Base-by-base conservation (phyloP, 1,284 basidiomycete species). In the Rhodotorula sp. region DNA sequence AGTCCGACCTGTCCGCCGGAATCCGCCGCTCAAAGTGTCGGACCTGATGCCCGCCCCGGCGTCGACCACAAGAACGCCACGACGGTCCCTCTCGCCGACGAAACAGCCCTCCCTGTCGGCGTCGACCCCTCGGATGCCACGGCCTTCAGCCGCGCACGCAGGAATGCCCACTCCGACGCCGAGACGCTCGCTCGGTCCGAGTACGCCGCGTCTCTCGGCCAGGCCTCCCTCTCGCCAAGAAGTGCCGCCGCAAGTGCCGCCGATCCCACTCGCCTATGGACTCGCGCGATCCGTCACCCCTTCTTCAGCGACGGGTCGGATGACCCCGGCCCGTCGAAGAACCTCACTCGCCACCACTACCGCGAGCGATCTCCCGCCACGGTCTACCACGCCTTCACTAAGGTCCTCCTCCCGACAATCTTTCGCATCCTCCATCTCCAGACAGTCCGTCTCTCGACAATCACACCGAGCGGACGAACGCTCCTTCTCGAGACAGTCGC, bases 1-100 rank as follows among this genome's bases (percentile, higher is more conserved):
- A 79, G 86, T 98, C 59, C 57, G 69, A 68, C 58, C 65, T 57
- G 37, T 8, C 12, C 53, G 14, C 45, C n/a, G n/a, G 55, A 59
- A 48, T 18, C 60, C 17, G 65, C 66, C 17, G 59, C 56, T 24
- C 67, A 62, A 62, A 45, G 12, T n/a, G 53, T 10, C 22, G 18
- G 53, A 54, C 26, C 44, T 18, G 14, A 51, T 51, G 54, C 62
- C 26, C 59, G 62, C 1, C 29, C 12, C n/a, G n/a, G 6, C 24
- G 12, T 26, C 26, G 53, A 26, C 53, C 14, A 45, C 44, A 48
- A 65, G 6, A 53, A 66, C 4, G 69, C 66, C 72, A 80, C 69
- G 73, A 79, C 69, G 72, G 60, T 62, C 66, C 69, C 62, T 59
- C 29, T 64, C 60, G 20, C 60, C 59, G 5, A 62, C 64, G 29